Evolutionary conservation across 257 asterid genomes (phyloP), one percentile per base, ranked within the genome.

Genomic region (Primulina tabacum): DNA sequence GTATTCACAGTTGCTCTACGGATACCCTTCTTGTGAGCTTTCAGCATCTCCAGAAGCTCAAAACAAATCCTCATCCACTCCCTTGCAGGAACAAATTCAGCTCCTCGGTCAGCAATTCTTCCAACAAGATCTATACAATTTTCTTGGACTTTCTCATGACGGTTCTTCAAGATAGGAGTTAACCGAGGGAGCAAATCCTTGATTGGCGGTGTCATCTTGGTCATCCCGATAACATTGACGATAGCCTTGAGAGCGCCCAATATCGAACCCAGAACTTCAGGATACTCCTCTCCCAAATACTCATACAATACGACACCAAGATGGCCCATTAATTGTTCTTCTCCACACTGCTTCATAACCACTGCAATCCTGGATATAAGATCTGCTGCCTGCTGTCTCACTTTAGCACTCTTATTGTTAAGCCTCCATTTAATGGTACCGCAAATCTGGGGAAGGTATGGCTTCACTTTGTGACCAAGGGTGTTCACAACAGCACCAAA

Each of bases 51-150:
- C 61, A 91, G 87, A 63, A 89, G 97, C 85, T 90, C 97, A 28
- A 90, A 90, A 80, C 97, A 90, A 65, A 90, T 90, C 68, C 97
- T 80, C 97, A 90, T 90, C 97, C 97, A 90, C 74, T 90, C 96
- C 81, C 92, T 88, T 10, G 97, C 97, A 35, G 97, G 92, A 17
- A 90, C 97, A 64, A 89, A 90, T 75, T 90, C 97, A 24, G 97
- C 96, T 17, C 97, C 97, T 68, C 91, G 92, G 24, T 89, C 97
- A 68, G 97, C 97, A 66, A 90, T 90, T 60, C 97, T 82, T 30
- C 97, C 97, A 38, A 90, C 97, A 18, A 90, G 92, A 76, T 90
- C 97, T 1, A 90, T 90, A 64, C 97, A 90, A 68, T 90, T 90
- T 75, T 90, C 97, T 75, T 90, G 97, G 77, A 90, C 97, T 69